Evolutionary conservation across 805 yeast genomes (phyloP), one percentile per base, ranked within the genome.

Genomic region (Starmerella sirachaensis): DNA sequence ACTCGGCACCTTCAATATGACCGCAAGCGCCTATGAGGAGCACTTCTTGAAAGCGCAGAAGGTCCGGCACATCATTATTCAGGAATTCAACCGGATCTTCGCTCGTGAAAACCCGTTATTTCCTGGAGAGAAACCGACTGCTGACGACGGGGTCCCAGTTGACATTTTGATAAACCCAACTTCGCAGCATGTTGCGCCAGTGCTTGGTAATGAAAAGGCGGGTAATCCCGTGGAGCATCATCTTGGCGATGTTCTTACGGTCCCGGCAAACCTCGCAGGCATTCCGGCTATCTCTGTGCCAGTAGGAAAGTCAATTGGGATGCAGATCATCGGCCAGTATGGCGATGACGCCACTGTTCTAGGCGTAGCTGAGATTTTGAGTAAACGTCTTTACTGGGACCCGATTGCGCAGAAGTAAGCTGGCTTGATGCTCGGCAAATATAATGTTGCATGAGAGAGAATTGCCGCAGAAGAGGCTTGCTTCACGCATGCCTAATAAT

Each of bases 241-340:
- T 50, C 64, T 78, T 37, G 81, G 84, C 56, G 99, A 91, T 57
- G 73, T 80, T 0, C 66, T 85, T 40, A 83, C 95, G 0, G 79
- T 85, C 4, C 96, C 98, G 0, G 80, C 91, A 28, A 85, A 94
- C 1, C 59, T 93, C 41, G 93, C 94, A 0, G 97, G 97, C 0
- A 56, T 88, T 2, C 99, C 99, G 1, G 73, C 94, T 0, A 66
- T 88, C 9, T 70, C 79, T 1, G 61, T 86, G 2, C 99, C 99
- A 0, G 66, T 68, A 49, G 53, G 50, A 1, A 51, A 51, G 2
- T 57, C 59, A 1, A 57, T 59, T 1, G 64, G 72, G 0, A 62
- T 91, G 19, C 97, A 93, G 54, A 48, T 91, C 2, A 70, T 78
- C 53, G 93, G 86, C 1, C 97, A 88, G 55, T 79, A 63, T 53